Conservation (phyloP, 805 yeast species). For the Starmerella bacillaris region DNA sequence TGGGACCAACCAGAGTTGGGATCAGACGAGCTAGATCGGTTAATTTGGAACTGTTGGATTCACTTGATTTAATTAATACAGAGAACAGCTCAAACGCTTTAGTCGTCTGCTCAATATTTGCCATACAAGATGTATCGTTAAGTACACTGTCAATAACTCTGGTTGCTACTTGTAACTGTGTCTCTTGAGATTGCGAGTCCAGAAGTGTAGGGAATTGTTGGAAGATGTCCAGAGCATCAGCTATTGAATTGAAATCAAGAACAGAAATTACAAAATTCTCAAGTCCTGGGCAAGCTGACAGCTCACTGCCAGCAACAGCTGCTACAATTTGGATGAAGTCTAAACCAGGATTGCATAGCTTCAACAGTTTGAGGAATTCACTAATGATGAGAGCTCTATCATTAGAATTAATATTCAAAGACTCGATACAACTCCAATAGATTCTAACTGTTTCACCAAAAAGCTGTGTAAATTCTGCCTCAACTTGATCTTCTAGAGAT, state of each 20-base stretch:
- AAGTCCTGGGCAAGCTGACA: constrained; percentile 7
- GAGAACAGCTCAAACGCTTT: constrained; percentile 42
- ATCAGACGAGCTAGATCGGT: constrained; percentile 42
- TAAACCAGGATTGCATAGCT: constrained; percentile 1
- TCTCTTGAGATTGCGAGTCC: constrained; percentile 31
- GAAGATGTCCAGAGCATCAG: constrained; percentile 23
- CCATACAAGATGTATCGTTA: constrained; percentile 21
- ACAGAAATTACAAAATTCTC: constrained; percentile 22
- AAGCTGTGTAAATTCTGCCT: not conserved
- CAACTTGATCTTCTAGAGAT: not conserved
- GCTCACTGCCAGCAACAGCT: not conserved
- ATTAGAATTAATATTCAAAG: constrained; percentile 1
- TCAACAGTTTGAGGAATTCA: constrained; percentile 3
- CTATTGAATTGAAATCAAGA: constrained; percentile 19
- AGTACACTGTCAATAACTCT: constrained; percentile 45
- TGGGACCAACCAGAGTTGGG: constrained; percentile 39
- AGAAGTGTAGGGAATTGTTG: constrained; percentile 37
- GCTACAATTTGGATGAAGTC: constrained; percentile 4
- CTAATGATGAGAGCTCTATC: constrained; percentile 6
- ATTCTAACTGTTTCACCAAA: constrained; percentile 1
- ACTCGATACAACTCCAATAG: constrained; percentile 7
- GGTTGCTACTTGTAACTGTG: constrained; percentile 41
- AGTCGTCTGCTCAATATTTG: constrained; percentile 33
- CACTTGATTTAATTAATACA: constrained; percentile 32
- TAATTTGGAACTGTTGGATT: constrained; percentile 14